Conservation (phyloP, 2,329 filamentous ascomycete genomes). For the Cladophialophora carrionii region DNA sequence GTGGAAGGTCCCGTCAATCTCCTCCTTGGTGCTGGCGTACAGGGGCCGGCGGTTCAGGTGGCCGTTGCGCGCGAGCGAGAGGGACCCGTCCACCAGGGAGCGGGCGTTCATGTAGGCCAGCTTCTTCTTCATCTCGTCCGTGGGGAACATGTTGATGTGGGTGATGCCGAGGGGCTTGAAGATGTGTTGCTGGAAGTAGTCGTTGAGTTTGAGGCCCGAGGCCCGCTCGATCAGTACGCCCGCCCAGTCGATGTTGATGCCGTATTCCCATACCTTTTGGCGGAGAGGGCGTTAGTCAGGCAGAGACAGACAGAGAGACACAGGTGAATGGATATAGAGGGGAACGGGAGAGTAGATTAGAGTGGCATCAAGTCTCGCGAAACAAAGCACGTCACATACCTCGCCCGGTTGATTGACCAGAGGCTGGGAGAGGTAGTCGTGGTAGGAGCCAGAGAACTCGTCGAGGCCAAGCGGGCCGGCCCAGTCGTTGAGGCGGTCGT, state of each 20-base stretch:
- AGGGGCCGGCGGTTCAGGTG: slow-evolving; percentile 57
- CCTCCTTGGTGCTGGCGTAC: slow-evolving; percentile 48
- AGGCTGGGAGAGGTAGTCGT: slow-evolving; percentile 56
- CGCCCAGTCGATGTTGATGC: slow-evolving; percentile 60
- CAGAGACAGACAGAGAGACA: no score
- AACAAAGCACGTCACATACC: slow-evolving; percentile 32
- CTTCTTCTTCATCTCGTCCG: slow-evolving; percentile 56
- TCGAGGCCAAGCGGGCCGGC: slow-evolving; percentile 56
- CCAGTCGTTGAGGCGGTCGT: slow-evolving; percentile 48
- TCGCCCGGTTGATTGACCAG: slow-evolving; percentile 68
- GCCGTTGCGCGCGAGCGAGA: slow-evolving; percentile 47
- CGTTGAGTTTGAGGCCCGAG: slow-evolving; percentile 51
- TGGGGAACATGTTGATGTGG: slow-evolving; percentile 63
- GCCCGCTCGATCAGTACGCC: slow-evolving; percentile 55
- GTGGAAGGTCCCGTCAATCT: slow-evolving; percentile 59
- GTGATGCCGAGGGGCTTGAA: slow-evolving; percentile 54
- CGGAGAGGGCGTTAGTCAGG: no score
- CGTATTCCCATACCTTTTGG: slow-evolving; percentile 62
- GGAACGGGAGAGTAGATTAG: no score
- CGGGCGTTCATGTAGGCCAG: slow-evolving; percentile 63
- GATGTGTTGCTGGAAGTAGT: slow-evolving; percentile 56
- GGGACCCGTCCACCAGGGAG: slow-evolving; percentile 48
- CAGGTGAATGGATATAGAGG: no score
- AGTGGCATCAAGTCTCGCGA: no score
- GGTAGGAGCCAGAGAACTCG: slow-evolving; percentile 56